Evolutionary conservation across 495 filamentous ascomycete genomes (phyloP).

Genomic region (Neurospora africana): DNA sequence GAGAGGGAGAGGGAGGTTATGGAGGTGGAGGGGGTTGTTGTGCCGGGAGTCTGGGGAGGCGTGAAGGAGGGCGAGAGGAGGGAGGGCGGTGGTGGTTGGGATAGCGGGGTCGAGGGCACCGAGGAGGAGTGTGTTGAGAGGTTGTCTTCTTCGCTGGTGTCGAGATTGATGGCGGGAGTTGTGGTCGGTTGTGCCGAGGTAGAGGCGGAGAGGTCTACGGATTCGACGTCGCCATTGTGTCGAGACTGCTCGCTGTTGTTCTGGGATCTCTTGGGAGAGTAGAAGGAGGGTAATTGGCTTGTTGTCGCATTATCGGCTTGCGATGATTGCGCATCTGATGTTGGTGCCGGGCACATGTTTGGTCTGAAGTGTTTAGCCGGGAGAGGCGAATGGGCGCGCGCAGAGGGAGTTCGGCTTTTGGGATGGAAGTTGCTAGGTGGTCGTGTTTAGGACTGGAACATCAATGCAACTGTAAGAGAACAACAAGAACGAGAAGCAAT

Average conservation of each 20-base stretch:
- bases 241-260: slow-evolving; percentile 7
- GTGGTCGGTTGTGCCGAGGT: background rate
- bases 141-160: slow-evolving; percentile 5
- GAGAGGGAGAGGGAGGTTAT: background rate
- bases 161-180: background rate
- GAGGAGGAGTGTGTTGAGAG: slow-evolving; percentile 11
- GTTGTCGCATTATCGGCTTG: slow-evolving; percentile 12
- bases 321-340: slow-evolving; percentile 12
- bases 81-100: slow-evolving; percentile 27
- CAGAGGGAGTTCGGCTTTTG: background rate
- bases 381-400: background rate
- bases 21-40: slow-evolving; percentile 36
- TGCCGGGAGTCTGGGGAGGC: slow-evolving; percentile 66
- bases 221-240: slow-evolving; percentile 11
- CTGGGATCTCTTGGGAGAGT: slow-evolving; percentile 31
- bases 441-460: background rate
- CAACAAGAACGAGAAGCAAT: background rate
- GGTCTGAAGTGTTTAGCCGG: background rate
- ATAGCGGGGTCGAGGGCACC: slow-evolving; percentile 5
- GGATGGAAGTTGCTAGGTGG: background rate
- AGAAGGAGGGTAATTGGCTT: slow-evolving; percentile 32
- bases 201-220: slow-evolving; percentile 11
- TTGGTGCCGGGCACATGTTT: background rate
- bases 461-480: background rate
- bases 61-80: slow-evolving; percentile 71